A percentile compares a stretch with the other conserved stretches of the same genome.
phyloP scores from a whole-genome alignment of 1,284 basidiomycete genomes.

The Irpex lacteus region DNA sequence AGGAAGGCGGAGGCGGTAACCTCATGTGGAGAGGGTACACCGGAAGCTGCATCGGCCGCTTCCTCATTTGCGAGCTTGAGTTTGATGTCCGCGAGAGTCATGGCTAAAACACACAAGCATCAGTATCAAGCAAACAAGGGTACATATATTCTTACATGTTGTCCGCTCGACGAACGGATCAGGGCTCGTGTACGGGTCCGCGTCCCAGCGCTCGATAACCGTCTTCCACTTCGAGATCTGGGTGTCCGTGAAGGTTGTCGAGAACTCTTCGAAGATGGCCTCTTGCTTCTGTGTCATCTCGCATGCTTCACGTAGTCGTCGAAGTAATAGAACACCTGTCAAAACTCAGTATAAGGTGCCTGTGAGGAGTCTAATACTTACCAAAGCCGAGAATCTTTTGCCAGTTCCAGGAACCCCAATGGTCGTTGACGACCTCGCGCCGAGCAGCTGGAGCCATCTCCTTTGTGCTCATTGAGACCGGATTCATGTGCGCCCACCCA shows the following conservation, averaged over 20 bases:
- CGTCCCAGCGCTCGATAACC: slow-evolving; percentile 11
- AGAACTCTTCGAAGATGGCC: slow-evolving; percentile 1
- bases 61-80: slow-evolving; percentile 9
- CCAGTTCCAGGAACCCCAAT: slow-evolving; percentile 18
- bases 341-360: not conserved
- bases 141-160: slow-evolving; percentile 1
- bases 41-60: not conserved
- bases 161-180: slow-evolving; percentile 9
- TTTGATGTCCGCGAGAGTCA: slow-evolving; percentile 2
- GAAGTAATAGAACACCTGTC: not conserved
- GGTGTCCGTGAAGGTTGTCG: slow-evolving; percentile 1
- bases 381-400: slow-evolving; percentile 8
- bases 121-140: not conserved
- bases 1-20: slow-evolving; percentile 9
- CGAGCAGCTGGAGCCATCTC: slow-evolving; percentile 16
- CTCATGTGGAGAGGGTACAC: slow-evolving; percentile 4
- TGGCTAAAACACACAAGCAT: not conserved
- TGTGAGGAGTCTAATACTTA: not conserved
- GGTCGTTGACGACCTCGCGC: slow-evolving; percentile 15
- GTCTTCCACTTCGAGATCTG: slow-evolving; percentile 6
- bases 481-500: slow-evolving; percentile 19
- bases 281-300: slow-evolving; percentile 4
- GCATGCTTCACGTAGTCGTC: not conserved
- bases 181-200: slow-evolving; percentile 7
- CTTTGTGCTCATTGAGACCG: slow-evolving; percentile 7